Conservation (phyloP, 1,284 basidiomycete species). For the Ganoderma multipileum region DNA sequence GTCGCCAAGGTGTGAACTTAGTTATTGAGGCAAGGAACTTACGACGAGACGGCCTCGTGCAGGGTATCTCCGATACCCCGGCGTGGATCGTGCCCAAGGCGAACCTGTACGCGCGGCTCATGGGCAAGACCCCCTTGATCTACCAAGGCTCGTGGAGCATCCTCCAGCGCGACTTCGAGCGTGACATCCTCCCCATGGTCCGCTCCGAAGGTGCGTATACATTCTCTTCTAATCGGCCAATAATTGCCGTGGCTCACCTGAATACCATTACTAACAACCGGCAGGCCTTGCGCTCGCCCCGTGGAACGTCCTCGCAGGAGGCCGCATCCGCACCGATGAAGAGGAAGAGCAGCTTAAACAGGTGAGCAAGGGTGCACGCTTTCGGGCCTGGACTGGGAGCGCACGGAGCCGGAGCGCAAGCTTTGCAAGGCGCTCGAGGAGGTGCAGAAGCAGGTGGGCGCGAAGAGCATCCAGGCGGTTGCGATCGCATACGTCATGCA, state of each 20-base stretch:
- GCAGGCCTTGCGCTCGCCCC: constrained; percentile 56
- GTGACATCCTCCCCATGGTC: constrained; percentile 62
- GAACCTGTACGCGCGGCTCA: constrained; percentile 41
- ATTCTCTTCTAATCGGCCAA: no score
- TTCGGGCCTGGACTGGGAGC: constrained; percentile 44
- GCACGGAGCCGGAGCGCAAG: constrained; percentile 48
- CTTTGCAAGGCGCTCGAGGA: constrained; percentile 52
- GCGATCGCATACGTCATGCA: constrained; percentile 58
- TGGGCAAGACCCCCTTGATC: constrained; percentile 57
- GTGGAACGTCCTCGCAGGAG: constrained; percentile 57
- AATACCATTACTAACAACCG: not conserved
- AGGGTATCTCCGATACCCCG: constrained; percentile 41
- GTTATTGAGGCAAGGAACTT: no score
- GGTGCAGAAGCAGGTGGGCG: constrained; percentile 52
- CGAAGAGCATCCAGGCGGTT: constrained; percentile 40
- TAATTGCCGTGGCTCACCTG: no score
- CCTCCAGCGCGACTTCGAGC: constrained; percentile 38
- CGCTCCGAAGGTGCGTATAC: constrained; percentile 43
- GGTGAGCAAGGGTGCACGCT: constrained; percentile 50
- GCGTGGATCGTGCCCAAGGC: constrained; percentile 40
- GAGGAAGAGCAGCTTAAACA: constrained; percentile 50
- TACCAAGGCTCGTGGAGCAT: constrained; percentile 64
- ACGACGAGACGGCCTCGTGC: not conserved
- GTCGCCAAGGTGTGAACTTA: not conserved
- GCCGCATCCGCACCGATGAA: constrained; percentile 54